These are phyloP conservation scores for Lepidium africanum DNA, from an alignment of 345 rosid species.

Conservation along the genomic window DNA sequence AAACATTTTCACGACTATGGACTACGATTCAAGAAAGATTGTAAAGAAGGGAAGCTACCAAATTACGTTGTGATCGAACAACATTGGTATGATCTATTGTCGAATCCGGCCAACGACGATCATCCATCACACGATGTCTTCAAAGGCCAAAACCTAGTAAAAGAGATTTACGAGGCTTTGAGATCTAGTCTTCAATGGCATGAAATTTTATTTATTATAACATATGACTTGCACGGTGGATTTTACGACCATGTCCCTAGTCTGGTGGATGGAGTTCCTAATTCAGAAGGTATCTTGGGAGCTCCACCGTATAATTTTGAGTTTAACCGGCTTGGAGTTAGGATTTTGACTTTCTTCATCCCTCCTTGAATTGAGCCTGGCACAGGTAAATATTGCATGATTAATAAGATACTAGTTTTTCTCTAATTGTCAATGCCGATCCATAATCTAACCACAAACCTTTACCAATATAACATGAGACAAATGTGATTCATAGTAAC, in stretches of 20 bases:
- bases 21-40: constrained; percentile 34
- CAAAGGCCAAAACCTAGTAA: constrained; percentile 43
- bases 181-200: constrained; percentile 52
- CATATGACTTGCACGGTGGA: constrained; percentile 55
- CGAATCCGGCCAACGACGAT: constrained; percentile 36
- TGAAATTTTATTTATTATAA: constrained; percentile 36
- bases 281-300: constrained; percentile 44
- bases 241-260: constrained; percentile 55
- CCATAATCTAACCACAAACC: too few relatives aligned
- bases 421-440: too few relatives aligned
- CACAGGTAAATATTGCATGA: constrained; percentile 25
- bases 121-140: constrained; percentile 56
- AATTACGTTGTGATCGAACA: constrained; percentile 48
- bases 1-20: constrained; percentile 36
- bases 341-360: constrained; percentile 43
- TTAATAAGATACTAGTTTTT: neutral
- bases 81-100: constrained; percentile 35
- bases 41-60: constrained; percentile 42
- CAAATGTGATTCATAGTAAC: too few relatives aligned
- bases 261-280: constrained; percentile 39
- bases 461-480: too few relatives aligned
- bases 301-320: constrained; percentile 40
- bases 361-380: constrained; percentile 57
- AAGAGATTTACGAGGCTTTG: constrained; percentile 45
- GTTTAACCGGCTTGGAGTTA: constrained; percentile 53